Evolutionary conservation across 208 protist genomes (phyloP).

Genomic region (Entamoeba invadens): DNA sequence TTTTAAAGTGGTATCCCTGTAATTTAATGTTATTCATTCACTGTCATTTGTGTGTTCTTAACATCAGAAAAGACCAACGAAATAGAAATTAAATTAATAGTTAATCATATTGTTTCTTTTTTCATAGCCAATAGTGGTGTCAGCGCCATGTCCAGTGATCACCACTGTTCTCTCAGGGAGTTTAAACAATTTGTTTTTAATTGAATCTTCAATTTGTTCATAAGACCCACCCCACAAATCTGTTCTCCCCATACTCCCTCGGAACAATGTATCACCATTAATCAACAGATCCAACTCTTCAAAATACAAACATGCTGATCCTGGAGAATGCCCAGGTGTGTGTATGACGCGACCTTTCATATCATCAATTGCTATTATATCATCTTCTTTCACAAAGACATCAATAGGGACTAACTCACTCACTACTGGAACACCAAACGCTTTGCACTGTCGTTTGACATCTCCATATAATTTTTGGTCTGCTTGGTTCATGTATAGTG

Average conservation of each 20-base stretch:
- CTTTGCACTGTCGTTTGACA: not conserved
- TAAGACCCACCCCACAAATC: slow-evolving; percentile 5
- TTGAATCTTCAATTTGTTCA: not conserved
- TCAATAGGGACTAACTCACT: not conserved
- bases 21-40: too few species aligned
- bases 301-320: slow-evolving; percentile 3
- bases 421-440: not conserved
- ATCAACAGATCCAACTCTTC: not conserved
- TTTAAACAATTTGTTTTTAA: not conserved
- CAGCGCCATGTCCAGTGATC: slow-evolving; percentile 10
- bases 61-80: too few species aligned
- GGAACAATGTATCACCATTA: slow-evolving; percentile 12
- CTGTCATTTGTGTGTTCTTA: too few species aligned
- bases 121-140: not conserved
- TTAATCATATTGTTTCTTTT: not conserved
- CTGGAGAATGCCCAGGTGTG: slow-evolving; percentile 13
- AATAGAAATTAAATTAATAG: too few species aligned
- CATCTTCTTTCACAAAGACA: not conserved
- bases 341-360: not conserved
- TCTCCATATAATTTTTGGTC: not conserved
- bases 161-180: not conserved
- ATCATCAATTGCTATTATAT: not conserved
- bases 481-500: not conserved
- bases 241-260: not conserved
- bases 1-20: too few species aligned